Conservation (phyloP, 495 filamentous ascomycete genomes). For the Poronia punctata region DNA sequence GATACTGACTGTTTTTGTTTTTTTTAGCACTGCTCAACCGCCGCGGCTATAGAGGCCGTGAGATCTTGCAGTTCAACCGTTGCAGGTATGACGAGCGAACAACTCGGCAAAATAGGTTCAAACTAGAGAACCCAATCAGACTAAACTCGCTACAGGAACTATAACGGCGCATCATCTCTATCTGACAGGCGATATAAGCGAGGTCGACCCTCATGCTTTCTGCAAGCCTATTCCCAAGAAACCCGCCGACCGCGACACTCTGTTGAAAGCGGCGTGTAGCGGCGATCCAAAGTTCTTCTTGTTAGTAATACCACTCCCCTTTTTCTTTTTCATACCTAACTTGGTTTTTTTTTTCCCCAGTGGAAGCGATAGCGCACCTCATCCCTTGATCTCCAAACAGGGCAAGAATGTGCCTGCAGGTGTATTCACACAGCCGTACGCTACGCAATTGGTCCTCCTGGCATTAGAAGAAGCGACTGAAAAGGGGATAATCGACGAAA, state of each 20-base stretch:
- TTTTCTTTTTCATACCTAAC: slow-evolving; percentile 17
- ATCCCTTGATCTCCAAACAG: slow-evolving; percentile 67
- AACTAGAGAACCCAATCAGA: too few species aligned
- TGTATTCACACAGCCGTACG: slow-evolving; percentile 86
- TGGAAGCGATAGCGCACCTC: slow-evolving; percentile 65
- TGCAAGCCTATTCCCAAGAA: slow-evolving; percentile 80
- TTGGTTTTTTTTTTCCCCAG: slow-evolving; percentile 6
- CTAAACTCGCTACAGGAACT: slow-evolving; percentile 18
- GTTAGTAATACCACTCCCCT: slow-evolving; percentile 21
- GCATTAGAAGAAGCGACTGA: slow-evolving; percentile 65
- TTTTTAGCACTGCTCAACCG: slow-evolving; percentile 70
- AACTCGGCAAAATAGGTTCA: slow-evolving; percentile 38
- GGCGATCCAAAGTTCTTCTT: slow-evolving; percentile 81
- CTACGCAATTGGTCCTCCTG: slow-evolving; percentile 64
- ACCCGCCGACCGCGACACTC: slow-evolving; percentile 66
- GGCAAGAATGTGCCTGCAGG: slow-evolving; percentile 51
- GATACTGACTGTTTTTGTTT: too few species aligned
- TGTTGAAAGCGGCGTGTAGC: slow-evolving; percentile 59
- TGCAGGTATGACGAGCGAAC: too few species aligned
- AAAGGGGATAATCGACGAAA: slow-evolving; percentile 56
- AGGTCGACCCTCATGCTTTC: slow-evolving; percentile 70
- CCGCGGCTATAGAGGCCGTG: slow-evolving; percentile 73
- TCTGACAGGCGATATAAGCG: slow-evolving; percentile 69
- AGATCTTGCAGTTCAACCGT: slow-evolving; percentile 68
- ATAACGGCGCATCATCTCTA: slow-evolving; percentile 69